Conservation (phyloP, 1,284 basidiomycete species). For the Irpex sp. region DNA sequence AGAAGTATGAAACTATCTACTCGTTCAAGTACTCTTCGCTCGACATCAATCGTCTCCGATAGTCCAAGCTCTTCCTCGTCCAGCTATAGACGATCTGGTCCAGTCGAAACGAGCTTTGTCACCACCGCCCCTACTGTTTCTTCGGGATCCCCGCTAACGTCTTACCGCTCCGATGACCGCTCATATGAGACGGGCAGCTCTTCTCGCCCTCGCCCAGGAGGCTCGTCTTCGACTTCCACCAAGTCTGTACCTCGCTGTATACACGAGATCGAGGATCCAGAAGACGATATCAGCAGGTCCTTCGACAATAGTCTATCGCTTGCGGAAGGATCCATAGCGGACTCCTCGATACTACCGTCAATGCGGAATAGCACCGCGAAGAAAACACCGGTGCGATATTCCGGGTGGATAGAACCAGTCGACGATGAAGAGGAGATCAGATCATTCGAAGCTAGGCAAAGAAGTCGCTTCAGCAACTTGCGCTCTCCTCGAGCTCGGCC, state of each 20-base stretch:
- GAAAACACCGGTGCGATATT: conserved; percentile 37
- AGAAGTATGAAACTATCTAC: background rate
- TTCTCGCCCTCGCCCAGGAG: background rate
- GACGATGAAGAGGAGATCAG: conserved; percentile 47
- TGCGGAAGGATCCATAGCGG: conserved; percentile 11
- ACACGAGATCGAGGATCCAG: conserved; percentile 47
- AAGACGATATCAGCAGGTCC: conserved; percentile 23
- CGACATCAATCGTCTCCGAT: background rate
- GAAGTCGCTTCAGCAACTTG: conserved; percentile 6
- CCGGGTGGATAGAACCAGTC: conserved; percentile 50
- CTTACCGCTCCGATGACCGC: background rate
- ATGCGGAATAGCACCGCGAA: background rate
- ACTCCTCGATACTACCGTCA: conserved; percentile 1
- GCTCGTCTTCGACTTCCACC: background rate
- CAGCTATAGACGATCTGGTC: background rate
- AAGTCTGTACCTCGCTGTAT: conserved; percentile 35
- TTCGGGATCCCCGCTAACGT: conserved; percentile 10
- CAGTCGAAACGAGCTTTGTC: background rate
- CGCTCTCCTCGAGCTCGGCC: background rate
- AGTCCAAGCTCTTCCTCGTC: background rate
- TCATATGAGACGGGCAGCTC: background rate
- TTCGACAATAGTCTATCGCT: background rate
- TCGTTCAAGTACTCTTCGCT: background rate
- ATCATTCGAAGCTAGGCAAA: conserved; percentile 36
- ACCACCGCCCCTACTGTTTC: background rate